Conservation (phyloP, 768 basidiomycete genomes). For the Russula vinacea region DNA sequence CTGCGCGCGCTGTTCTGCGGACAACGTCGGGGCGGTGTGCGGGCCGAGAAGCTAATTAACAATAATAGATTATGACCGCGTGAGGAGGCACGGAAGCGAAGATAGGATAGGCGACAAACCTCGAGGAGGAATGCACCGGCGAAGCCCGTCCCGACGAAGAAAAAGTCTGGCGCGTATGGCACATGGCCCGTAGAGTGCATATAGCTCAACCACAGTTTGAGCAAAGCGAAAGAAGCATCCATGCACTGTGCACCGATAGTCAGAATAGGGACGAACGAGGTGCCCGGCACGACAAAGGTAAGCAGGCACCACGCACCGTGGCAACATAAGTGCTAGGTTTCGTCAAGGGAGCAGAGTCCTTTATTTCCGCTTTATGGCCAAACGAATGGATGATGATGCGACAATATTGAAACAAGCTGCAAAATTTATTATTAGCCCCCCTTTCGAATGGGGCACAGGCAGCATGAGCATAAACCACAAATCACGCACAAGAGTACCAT, state of each 20-base stretch:
- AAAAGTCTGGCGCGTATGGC: conserved; percentile 28
- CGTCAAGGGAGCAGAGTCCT: not conserved
- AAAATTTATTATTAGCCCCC: not conserved
- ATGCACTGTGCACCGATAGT: conserved; percentile 20
- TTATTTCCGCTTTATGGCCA: conserved; percentile 23
- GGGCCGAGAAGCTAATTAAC: conserved; percentile 25
- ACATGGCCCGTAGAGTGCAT: conserved; percentile 22
- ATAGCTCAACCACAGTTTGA: conserved; percentile 21
- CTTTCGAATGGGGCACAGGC: not conserved
- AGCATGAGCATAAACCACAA: not conserved
- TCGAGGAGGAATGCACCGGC: conserved; percentile 28
- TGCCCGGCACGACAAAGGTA: not conserved
- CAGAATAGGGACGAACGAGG: not conserved
- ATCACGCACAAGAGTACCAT: conserved; percentile 26
- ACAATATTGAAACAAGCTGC: conserved; percentile 27
- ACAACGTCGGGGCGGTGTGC: conserved; percentile 17
- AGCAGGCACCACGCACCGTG: conserved; percentile 13
- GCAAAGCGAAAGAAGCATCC: conserved; percentile 23
- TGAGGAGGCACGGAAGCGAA: not conserved
- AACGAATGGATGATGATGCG: conserved; percentile 28
- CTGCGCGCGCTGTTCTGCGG: conserved; percentile 9
- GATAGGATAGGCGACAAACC: conserved; percentile 23
- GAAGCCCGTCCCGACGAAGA: conserved; percentile 29
- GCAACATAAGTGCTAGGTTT: conserved; percentile 19
- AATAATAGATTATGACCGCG: not conserved